A percentile compares a stretch with the other conserved stretches of the same genome.
These are phyloP conservation scores for Crithidia acanthocephali DNA, from an alignment of 208 protist species.

Conservation along the genomic window DNA sequence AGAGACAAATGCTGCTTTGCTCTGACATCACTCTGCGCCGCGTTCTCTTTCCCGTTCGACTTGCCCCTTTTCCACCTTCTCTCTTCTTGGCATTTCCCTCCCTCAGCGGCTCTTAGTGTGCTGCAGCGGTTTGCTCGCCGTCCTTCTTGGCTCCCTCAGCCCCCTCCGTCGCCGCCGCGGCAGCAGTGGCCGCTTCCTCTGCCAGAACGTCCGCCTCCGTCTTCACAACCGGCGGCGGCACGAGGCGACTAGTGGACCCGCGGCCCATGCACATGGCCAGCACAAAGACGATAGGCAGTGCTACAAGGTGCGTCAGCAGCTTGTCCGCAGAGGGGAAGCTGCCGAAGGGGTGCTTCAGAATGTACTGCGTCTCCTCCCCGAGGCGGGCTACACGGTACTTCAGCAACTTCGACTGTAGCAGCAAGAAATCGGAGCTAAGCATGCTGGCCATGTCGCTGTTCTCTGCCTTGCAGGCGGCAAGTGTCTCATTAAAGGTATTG, in stretches of 20 bases:
- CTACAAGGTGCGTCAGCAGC: conserved; percentile 43
- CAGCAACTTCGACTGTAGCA: conserved; percentile 68
- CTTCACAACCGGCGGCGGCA: conserved; percentile 37
- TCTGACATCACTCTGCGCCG: not conserved
- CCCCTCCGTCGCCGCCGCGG: not conserved
- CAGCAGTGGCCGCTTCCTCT: conserved; percentile 13
- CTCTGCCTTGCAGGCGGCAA: conserved; percentile 54
- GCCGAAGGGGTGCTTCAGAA: conserved; percentile 49
- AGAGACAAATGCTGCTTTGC: not conserved
- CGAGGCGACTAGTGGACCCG: conserved; percentile 40
- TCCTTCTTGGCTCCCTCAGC: conserved; percentile 1
- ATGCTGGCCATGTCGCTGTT: conserved; percentile 73
- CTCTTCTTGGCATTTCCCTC: not conserved
- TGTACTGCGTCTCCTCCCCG: conserved; percentile 56
- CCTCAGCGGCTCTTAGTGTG: not conserved
- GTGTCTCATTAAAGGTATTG: conserved; percentile 57
- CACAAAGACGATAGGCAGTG: conserved; percentile 52
- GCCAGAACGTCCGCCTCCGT: conserved; percentile 3
- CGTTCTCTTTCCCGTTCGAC: not conserved
- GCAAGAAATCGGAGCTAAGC: conserved; percentile 70
- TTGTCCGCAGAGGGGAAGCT: conserved; percentile 45
- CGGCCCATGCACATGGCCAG: conserved; percentile 49
- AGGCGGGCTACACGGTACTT: conserved; percentile 80
- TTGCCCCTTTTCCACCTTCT: not conserved
- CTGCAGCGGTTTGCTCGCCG: not conserved